Evolutionary conservation across 768 basidiomycete species (phyloP), one percentile per base, ranked within the genome.

Genomic region (Coprinopsis cinerea): DNA sequence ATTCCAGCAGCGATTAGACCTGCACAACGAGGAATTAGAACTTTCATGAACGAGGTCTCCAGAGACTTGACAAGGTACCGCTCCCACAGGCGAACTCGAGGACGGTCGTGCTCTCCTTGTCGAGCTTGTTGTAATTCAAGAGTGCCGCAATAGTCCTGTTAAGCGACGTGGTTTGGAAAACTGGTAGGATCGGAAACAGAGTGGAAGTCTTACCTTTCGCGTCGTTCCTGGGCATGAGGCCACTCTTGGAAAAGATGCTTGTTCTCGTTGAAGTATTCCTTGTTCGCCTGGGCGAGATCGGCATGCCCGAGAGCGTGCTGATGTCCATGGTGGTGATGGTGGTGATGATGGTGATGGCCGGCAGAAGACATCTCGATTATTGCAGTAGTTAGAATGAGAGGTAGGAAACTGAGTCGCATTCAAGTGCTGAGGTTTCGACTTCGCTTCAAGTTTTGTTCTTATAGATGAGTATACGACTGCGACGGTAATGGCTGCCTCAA

Each of bases 51-150:
- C 6, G 9, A 9, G 6, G 18, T 9, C 9, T 18, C 15, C 22
- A 32, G 22, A 23, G 22, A 24, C 32, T n/a, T n/a, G 3, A 14
- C 20, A 14, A 14, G 30, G 13, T 39, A 80, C 82, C 85, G 52
- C 75, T 77, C 9, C 85, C 84, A 59, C 85, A 88, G 4, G 85
- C 85, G 56, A 74, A 88, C 53, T 87, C 86, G 70, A 88, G 65
- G 20, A 81, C 69, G 2, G 63, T 67, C 6, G 84, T 85, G 10
- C 50, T 56, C 36, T 76, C 71, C 42, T 75, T 74, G 47, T 78
- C 65, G 55, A 85, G 79, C 1, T 66, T 48, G 53, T 72, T 75
- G 7, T 55, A 54, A 15, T 67, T 53, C n/a, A 59, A 62, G 26
- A 72, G 62, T 11, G 61, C 65, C 22, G 47, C 48, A 4, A 64